These are phyloP conservation scores for Tilletia horrida DNA, from an alignment of 1,284 basidiomycete genomes.

Conservation along the genomic window DNA sequence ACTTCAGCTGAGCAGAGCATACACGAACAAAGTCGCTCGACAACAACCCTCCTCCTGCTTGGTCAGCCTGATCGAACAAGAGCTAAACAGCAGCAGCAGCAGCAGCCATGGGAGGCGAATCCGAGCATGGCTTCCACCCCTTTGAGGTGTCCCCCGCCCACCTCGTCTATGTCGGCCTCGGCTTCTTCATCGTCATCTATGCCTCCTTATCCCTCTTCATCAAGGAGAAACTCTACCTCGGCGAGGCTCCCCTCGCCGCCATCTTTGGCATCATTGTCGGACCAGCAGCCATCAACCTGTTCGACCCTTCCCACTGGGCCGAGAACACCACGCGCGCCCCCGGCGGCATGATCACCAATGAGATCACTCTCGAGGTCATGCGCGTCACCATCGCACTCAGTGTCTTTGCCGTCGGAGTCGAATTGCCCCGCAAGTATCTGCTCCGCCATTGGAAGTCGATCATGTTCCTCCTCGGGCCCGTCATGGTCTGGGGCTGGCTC, in stretches of 20 bases:
- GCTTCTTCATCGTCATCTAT: slow-evolving; percentile 60
- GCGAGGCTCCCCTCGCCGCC: slow-evolving; percentile 94
- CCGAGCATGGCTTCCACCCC: slow-evolving; percentile 37
- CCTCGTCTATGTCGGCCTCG: slow-evolving; percentile 50
- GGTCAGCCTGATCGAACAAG: too few relatives aligned
- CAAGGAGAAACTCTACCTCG: slow-evolving; percentile 88
- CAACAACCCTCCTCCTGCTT: too few relatives aligned
- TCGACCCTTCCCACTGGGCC: slow-evolving; percentile 82
- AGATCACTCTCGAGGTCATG: slow-evolving; percentile 70
- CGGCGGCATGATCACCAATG: slow-evolving; percentile 67
- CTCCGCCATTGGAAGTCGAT: slow-evolving; percentile 83
- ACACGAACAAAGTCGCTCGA: too few relatives aligned
- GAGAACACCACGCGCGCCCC: slow-evolving; percentile 59
- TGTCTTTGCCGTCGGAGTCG: slow-evolving; percentile 94
- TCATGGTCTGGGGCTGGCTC: slow-evolving; percentile 82
- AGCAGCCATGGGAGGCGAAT: not conserved
- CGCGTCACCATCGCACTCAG: slow-evolving; percentile 94
- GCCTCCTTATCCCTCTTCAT: slow-evolving; percentile 91
- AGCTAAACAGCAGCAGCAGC: too few relatives aligned
- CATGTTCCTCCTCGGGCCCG: slow-evolving; percentile 77
- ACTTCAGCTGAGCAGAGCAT: too few relatives aligned
- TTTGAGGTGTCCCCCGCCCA: slow-evolving; percentile 51
- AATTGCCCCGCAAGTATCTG: slow-evolving; percentile 66
- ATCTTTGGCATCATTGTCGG: slow-evolving; percentile 85
- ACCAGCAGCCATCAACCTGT: slow-evolving; percentile 60